Base-by-base conservation (phyloP, 352 stramenopile species). In the Phytophthora sojae region DNA sequence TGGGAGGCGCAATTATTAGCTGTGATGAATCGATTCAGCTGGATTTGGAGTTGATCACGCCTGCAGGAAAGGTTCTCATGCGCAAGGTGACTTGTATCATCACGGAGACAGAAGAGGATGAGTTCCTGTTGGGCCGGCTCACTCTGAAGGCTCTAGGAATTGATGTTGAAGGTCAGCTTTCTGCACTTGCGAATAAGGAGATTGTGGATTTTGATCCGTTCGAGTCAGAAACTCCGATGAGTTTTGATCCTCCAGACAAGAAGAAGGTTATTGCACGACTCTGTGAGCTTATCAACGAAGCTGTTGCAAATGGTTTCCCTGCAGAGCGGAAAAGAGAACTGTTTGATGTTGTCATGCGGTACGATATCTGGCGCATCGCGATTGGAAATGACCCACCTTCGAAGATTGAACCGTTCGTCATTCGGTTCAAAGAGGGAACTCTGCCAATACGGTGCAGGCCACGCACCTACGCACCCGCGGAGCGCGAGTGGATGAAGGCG, bases 341-440 rank as follows among this genome's bases (percentile, higher is more conserved):
- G 4, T 61, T 39, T 14, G 21, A 53, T 11, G 37, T 53, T 4
- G 21, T 61, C 2, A 52, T 6, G 0, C 55, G 23, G 21, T 42
- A 53, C 23, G 55, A 61, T 53, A 61, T 53, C 9, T 61, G 37
- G 35, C 6, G 37, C 4, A 7, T 53, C 15, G 23, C 6, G 7
- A 61, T 61, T 61, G 55, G 55, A 12, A 61, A 61, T 52, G 37
- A 61, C 23, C 55, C 37, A 39, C 55, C 55, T 15, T 61, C 55
- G 11, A 39, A 21, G 55, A 61, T 61, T 52, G 55, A 61, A 14
- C 55, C 55, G 21, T 61, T 61, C 15, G 6, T 14, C 5, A 51
- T 61, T 51, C 37, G 8, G 12, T 53, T 61, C 37, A 42, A 52
- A 23, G 37, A 61, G 1, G 55, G 35, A 23, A 61, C 37, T 52